Base-by-base conservation (phyloP, 352 stramenopile genomes). In the Phytophthora melonis region DNA sequence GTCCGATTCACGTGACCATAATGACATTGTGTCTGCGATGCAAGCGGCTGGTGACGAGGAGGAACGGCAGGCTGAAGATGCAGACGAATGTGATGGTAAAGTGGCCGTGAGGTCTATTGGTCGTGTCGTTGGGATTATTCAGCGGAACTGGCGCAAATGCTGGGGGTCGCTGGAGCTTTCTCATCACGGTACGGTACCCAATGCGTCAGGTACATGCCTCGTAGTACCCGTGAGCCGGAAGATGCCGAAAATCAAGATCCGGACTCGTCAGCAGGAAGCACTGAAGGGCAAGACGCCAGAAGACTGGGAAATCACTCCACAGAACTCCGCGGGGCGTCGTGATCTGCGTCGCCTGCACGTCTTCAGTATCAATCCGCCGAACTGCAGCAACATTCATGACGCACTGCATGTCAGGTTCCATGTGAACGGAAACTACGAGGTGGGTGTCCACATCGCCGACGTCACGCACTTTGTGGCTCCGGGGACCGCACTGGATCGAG, bases 261-360 rank as follows among this genome's bases (percentile, higher is more conserved):
- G 90, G 56, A 99, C 94, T 25, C 88, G 91, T 13, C 93, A 98
- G 73, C 75, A 88, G 23, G 86, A 97, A 34, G 84, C 86, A 27
- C 82, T 98, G 4, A 80, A 97, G 70, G 88, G 96, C 65, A 96
- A 98, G 80, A 82, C 13, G 4, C 39, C 5, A n/a, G 39, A 45
- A 53, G 87, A 98, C 76, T 99, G 97, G 88, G 90, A 89, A 53
- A 98, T 99, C 63, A 98, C 93, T 30, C 58, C 76, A 8, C 95
- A 98, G 61, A 97, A 98, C 59, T 95, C 87, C 41, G 83, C 82
- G 10, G 91, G 93, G 7, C 79, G 97, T 45, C 70, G 71, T 18
- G 49, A 55, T 55, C 7, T 55, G 19, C 49, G 49, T n/a, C 19
- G 18, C 49, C n/a, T 30, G 9, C 49, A 11, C 6, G 21, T 55